A percentile compares a stretch with the other conserved stretches of the same genome.
Conservation (phyloP, 768 basidiomycete genomes). For the Suillus tomentosus region DNA sequence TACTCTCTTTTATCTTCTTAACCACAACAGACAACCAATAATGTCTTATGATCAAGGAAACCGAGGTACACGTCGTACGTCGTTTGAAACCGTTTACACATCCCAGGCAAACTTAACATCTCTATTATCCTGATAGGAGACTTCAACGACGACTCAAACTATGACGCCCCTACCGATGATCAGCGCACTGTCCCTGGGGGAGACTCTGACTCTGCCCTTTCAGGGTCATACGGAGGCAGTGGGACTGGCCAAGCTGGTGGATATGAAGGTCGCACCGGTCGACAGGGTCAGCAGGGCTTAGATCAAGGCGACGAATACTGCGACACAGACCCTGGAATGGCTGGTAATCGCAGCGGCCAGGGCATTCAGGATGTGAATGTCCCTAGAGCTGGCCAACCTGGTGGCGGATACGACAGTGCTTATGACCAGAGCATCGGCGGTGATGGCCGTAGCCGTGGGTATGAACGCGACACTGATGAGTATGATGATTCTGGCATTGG, state of each 20-base stretch:
- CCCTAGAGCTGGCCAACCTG: slow-evolving; percentile 10
- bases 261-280: background rate
- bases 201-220: slow-evolving; percentile 5
- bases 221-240: slow-evolving; percentile 13
- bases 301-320: background rate
- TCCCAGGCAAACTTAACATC: background rate
- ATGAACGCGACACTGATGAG: slow-evolving; percentile 16
- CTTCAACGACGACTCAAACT: slow-evolving; percentile 14
- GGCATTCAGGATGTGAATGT: slow-evolving; percentile 2
- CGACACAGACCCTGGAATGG: slow-evolving; percentile 16
- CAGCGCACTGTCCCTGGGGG: background rate
- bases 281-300: background rate
- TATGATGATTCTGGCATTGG: slow-evolving; percentile 13
- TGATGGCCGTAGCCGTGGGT: slow-evolving; percentile 10
- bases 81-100: background rate
- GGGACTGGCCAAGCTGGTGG: slow-evolving; percentile 15
- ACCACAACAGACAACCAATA: background rate
- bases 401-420: slow-evolving; percentile 1
- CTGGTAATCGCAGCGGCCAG: slow-evolving; percentile 9
- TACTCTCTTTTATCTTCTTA: background rate
- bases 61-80: slow-evolving; percentile 6
- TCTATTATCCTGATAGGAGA: slow-evolving; percentile 2
- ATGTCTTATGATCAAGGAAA: slow-evolving; percentile 13
- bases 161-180: background rate
- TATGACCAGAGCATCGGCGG: background rate